Base-by-base conservation (phyloP, 192 early-diverging fungal species). In the Mortierella hygrophila region DNA sequence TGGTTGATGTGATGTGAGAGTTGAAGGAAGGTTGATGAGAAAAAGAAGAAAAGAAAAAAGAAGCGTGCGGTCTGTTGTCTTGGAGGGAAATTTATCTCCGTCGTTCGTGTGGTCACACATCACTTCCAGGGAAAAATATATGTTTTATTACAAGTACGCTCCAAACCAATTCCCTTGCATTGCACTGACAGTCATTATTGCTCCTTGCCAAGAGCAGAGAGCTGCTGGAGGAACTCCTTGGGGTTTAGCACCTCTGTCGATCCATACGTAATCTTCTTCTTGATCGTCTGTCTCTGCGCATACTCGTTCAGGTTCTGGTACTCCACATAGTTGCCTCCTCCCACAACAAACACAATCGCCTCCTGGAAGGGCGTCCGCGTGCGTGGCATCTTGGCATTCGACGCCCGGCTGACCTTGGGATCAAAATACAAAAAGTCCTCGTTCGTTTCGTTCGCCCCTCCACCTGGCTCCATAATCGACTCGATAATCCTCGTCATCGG, bases 261-360 rank as follows among this genome's bases (percentile, higher is more conserved):
- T 7, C 98, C 98, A 90, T 99, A 99, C 3, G 94, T 94, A 71
- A 99, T 96, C 83, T 93, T 92, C 90, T 96, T 97, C 86, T 85
- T 90, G 75, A 88, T 81, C 70, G 86, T 88, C 71, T 89, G 85
- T 21, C 86, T 79, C 71, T 93, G 91, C 6, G 97, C 94, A 89
- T 94, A 95, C 89, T 99, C 98, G 89, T 94, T 92, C 82, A 99
- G 81, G 88, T 99, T 99, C 80, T 98, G 97, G 88, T 98, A 97
- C 90, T 99, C 99, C 71, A 97, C 90, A 89, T 99, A 99, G 86
- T 99, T 99, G 37, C 99, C 99, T 49, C 99, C 99, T 38, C 99
- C 99, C 55, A 99, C 93, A 16, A 98, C 96, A 93, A 99, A 99
- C 35, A 99, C 99, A 86, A 99, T 95, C 6, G 97, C 98, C 73